Evolutionary conservation across 768 basidiomycete species (phyloP).

Genomic region (Pisolithus microcarpus): DNA sequence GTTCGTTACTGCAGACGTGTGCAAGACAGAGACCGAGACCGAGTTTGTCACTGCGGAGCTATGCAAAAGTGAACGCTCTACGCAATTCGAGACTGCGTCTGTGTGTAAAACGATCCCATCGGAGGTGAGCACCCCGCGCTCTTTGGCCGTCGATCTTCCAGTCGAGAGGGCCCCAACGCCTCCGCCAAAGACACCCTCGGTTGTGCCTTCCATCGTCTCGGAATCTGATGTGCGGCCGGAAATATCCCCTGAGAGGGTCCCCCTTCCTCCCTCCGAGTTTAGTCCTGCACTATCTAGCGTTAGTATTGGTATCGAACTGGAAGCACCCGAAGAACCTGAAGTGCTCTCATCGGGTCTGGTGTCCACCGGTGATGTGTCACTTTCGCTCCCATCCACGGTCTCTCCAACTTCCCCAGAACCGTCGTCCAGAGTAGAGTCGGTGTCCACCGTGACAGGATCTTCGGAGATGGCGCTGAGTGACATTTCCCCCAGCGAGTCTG

Average conservation of each 20-base stretch:
- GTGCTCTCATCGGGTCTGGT: conserved; percentile 12
- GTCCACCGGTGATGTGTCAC: conserved; percentile 16
- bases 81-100: conserved; percentile 42
- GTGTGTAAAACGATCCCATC: conserved; percentile 31
- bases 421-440: conserved; percentile 28
- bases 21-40: conserved; percentile 28
- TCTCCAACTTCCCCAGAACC: conserved; percentile 27
- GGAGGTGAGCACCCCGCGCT: conserved; percentile 28
- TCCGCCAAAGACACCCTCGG: conserved; percentile 23
- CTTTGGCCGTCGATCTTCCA: conserved; percentile 30
- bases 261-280: conserved; percentile 33
- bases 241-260: conserved; percentile 24
- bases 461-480: conserved; percentile 27
- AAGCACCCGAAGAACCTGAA: conserved; percentile 9
- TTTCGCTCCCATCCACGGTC: conserved; percentile 23
- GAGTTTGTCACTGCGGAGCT: conserved; percentile 43
- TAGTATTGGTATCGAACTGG: conserved; percentile 17
- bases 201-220: conserved; percentile 19
- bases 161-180: conserved; percentile 16
- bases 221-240: conserved; percentile 17
- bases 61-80: conserved; percentile 26
- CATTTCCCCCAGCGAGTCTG: conserved; percentile 25
- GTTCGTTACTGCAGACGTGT: conserved; percentile 38
- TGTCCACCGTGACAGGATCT: conserved; percentile 38
- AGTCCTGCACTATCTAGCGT: conserved; percentile 22